Conservation (phyloP, 2,329 filamentous ascomycete species). For the Aspergillus brasiliensis region DNA sequence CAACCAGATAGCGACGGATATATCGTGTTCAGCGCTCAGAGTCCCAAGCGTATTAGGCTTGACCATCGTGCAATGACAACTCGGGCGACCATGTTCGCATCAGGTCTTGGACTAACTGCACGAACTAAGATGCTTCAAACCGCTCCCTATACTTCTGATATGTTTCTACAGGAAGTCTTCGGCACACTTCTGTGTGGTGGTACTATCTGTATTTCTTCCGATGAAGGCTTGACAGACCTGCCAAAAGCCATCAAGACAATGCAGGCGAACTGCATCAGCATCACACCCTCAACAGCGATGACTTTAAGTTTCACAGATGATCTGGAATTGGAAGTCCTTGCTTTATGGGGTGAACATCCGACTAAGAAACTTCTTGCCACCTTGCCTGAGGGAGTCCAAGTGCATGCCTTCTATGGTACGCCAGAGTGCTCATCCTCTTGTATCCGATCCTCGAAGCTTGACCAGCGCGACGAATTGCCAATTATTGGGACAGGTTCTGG, state of each 20-base stretch:
- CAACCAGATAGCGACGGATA: slow-evolving; percentile 30
- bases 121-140: slow-evolving; percentile 43
- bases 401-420: slow-evolving; percentile 24
- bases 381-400: slow-evolving; percentile 16
- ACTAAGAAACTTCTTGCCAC: slow-evolving; percentile 1
- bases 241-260: slow-evolving; percentile 53
- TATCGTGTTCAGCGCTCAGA: slow-evolving; percentile 38
- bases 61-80: slow-evolving; percentile 37
- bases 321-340: slow-evolving; percentile 26
- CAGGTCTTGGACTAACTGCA: slow-evolving; percentile 22
- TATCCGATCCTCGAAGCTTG: slow-evolving; percentile 17
- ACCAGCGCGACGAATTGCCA: neutral
- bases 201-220: slow-evolving; percentile 50
- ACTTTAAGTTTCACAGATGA: slow-evolving; percentile 31
- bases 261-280: slow-evolving; percentile 35
- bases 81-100: slow-evolving; percentile 32
- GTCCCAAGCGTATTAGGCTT: slow-evolving; percentile 40
- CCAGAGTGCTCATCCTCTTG: slow-evolving; percentile 29
- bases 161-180: slow-evolving; percentile 45
- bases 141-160: slow-evolving; percentile 50
- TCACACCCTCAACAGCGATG: slow-evolving; percentile 34
- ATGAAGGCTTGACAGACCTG: slow-evolving; percentile 54
- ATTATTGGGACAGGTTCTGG: slow-evolving; percentile 29
- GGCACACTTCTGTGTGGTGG: slow-evolving; percentile 45
- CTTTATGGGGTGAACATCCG: slow-evolving; percentile 25